Conservation (phyloP, 1,139 yeast genomes). For the Debaryomycetaceae sp. region DNA sequence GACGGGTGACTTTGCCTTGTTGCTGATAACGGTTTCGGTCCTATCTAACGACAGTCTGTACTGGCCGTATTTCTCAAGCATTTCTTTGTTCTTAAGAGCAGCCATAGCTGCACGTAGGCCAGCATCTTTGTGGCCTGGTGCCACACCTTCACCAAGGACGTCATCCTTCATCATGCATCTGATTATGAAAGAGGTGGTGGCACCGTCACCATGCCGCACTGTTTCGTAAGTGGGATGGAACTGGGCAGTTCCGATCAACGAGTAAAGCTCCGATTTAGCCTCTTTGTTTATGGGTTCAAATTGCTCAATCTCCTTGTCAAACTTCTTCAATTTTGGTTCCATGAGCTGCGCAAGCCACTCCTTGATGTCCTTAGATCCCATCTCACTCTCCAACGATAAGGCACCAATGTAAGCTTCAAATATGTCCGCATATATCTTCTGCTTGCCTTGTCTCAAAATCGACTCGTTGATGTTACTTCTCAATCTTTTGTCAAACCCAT, state of each 20-base stretch:
- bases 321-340: slow-evolving; percentile 23
- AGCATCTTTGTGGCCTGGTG: slow-evolving; percentile 61
- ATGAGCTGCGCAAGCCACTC: slow-evolving; percentile 61
- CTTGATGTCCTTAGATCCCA: slow-evolving; percentile 44
- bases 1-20: slow-evolving; percentile 9
- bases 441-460: slow-evolving; percentile 33
- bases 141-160: slow-evolving; percentile 57
- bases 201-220: slow-evolving; percentile 51
- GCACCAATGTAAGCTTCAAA: slow-evolving; percentile 95
- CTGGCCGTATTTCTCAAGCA: slow-evolving; percentile 63
- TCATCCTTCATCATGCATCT: slow-evolving; percentile 62
- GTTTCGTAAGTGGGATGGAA: slow-evolving; percentile 64
- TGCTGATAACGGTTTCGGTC: slow-evolving; percentile 29
- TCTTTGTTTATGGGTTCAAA: slow-evolving; percentile 45
- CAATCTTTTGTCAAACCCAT: slow-evolving; percentile 65
- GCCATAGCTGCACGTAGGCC: slow-evolving; percentile 70
- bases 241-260: slow-evolving; percentile 73
- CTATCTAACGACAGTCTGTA: slow-evolving; percentile 63
- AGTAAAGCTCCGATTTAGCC: slow-evolving; percentile 77
- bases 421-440: slow-evolving; percentile 67
- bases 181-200: slow-evolving; percentile 51
- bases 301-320: slow-evolving; percentile 24
- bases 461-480: slow-evolving; percentile 43
- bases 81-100: slow-evolving; percentile 55
- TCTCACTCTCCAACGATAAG: slow-evolving; percentile 56